A percentile compares a stretch with the other conserved stretches of the same genome.
Conservation (phyloP, 2,329 filamentous ascomycete genomes). For the Cercospora sp. region DNA sequence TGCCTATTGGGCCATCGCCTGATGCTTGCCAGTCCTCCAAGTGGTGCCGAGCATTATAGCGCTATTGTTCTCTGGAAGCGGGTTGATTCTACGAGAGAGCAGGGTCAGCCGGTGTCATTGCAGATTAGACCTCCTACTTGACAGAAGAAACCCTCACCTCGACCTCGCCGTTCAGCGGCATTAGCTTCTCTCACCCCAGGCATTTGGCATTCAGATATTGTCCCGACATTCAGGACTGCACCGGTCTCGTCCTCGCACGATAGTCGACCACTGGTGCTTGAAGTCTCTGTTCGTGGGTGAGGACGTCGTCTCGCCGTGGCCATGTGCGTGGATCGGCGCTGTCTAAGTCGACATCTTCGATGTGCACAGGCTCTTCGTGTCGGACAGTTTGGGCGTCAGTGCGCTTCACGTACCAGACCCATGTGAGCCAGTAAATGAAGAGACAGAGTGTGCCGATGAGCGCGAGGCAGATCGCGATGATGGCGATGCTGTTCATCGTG, state of each 20-base stretch:
- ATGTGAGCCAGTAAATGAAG: not conserved
- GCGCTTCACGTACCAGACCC: not conserved
- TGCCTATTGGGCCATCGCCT: not conserved
- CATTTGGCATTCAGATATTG: not conserved
- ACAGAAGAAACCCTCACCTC: not conserved
- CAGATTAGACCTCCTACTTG: not conserved
- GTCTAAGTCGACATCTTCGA: not conserved
- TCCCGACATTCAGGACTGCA: not conserved
- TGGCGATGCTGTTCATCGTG: not conserved
- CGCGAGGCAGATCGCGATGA: not conserved
- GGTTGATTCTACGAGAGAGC: not conserved
- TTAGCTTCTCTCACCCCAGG: not conserved
- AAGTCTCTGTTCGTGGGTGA: not conserved
- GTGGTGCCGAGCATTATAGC: not conserved
- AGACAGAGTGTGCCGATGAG: not conserved
- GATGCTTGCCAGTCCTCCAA: not conserved
- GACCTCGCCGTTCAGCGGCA: not conserved
- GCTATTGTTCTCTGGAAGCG: not conserved
- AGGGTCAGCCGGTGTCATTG: not conserved
- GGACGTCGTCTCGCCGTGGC: not conserved
- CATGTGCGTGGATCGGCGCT: not conserved
- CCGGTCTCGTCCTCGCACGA: not conserved
- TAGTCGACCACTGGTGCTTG: not conserved
- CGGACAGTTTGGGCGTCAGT: not conserved
- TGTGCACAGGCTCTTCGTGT: not conserved